These are phyloP conservation scores for Physcomitrellopsis africana DNA, from an alignment of 225 moss, liverwort and hornwort genomes.

Conservation along the genomic window DNA sequence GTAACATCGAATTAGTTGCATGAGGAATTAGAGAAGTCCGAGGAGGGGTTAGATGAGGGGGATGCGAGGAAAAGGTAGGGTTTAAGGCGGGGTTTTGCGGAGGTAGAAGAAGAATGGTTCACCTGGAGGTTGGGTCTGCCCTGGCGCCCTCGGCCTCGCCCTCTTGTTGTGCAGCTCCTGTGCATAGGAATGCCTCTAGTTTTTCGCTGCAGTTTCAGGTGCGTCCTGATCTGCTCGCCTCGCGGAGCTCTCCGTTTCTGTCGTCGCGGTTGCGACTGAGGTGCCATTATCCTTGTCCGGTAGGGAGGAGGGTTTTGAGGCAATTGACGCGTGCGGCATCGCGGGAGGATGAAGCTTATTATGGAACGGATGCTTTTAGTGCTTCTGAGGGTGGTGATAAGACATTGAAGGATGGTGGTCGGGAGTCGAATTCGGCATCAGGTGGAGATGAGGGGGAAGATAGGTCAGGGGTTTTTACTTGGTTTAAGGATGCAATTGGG, in stretches of 20 bases:
- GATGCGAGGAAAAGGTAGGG: slow-evolving; percentile 33
- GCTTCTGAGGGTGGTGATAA: background rate
- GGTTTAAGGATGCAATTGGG: slow-evolving; percentile 51
- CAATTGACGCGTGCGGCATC: slow-evolving; percentile 38
- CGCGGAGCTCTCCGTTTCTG: slow-evolving; percentile 34
- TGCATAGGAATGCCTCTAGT: slow-evolving; percentile 29
- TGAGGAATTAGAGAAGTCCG: background rate
- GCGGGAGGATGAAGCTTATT: slow-evolving; percentile 12
- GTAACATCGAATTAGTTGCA: background rate
- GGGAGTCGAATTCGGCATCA: slow-evolving; percentile 12
- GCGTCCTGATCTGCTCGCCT: slow-evolving; percentile 25
- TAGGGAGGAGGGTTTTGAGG: background rate
- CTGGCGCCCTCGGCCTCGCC: slow-evolving; percentile 45
- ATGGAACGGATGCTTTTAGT: background rate
- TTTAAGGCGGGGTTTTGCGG: slow-evolving; percentile 43
- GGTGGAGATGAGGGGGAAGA: slow-evolving; percentile 11
- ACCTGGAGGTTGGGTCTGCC: slow-evolving; percentile 25
- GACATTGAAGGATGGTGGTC: slow-evolving; percentile 3
- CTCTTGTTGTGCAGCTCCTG: slow-evolving; percentile 32
- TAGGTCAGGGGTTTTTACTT: slow-evolving; percentile 29
- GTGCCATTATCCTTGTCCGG: background rate
- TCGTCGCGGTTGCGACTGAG: slow-evolving; percentile 30
- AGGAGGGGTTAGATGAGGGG: slow-evolving; percentile 14
- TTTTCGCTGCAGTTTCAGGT: slow-evolving; percentile 31
- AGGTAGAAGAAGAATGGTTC: slow-evolving; percentile 30